These are phyloP conservation scores for Leccinum subtestaceum DNA, from an alignment of 768 basidiomycete species.

Conservation along the genomic window DNA sequence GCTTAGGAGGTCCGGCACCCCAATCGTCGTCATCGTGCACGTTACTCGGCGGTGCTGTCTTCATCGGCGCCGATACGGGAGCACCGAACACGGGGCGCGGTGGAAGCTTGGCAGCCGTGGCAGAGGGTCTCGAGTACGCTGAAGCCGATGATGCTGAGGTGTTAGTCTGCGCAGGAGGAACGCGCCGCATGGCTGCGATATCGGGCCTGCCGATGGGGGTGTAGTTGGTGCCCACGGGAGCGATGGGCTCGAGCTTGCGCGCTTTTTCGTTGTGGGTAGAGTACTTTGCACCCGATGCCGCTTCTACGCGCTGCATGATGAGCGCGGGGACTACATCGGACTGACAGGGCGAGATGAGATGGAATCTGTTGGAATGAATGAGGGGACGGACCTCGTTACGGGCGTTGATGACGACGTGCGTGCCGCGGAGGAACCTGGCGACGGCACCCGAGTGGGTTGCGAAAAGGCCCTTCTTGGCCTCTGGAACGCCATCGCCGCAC, in stretches of 20 bases:
- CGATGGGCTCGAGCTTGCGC: constrained; percentile 73
- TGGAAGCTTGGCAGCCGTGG: constrained; percentile 27
- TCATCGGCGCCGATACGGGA: constrained; percentile 40
- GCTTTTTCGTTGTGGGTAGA: constrained; percentile 76
- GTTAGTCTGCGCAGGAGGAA: constrained; percentile 31
- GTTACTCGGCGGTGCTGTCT: constrained; percentile 36
- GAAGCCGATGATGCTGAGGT: not conserved
- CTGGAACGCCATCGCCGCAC: constrained; percentile 97
- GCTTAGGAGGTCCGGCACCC: constrained; percentile 49
- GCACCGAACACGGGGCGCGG: constrained; percentile 50
- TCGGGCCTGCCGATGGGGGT: constrained; percentile 74
- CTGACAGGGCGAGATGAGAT: constrained; percentile 34
- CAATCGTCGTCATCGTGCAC: constrained; percentile 58
- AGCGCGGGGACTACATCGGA: constrained; percentile 74
- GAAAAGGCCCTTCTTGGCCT: constrained; percentile 88
- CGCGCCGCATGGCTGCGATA: constrained; percentile 56
- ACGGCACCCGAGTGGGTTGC: constrained; percentile 84
- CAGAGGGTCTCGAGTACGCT: not conserved
- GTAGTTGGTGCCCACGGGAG: constrained; percentile 76
- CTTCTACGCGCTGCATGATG: constrained; percentile 85
- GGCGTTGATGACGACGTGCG: constrained; percentile 84
- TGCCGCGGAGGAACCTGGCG: constrained; percentile 73
- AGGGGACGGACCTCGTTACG: constrained; percentile 68
- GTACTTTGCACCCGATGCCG: constrained; percentile 89
- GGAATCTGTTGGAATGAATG: not conserved